Conservation (phyloP, 257 asterid species). For the Solanum pennellii region DNA sequence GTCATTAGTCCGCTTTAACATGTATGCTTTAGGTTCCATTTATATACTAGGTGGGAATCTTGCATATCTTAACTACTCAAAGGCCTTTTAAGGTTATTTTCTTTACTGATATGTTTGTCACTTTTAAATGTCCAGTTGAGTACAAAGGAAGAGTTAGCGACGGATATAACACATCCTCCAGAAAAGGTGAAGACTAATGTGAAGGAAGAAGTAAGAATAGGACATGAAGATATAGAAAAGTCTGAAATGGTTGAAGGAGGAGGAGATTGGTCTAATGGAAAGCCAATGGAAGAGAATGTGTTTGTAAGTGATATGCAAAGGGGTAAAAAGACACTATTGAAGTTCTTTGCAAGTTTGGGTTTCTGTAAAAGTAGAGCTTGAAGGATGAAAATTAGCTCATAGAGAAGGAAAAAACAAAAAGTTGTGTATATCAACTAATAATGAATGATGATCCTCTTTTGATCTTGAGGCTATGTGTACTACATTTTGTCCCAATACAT, state of each 20-base stretch:
- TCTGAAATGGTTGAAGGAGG: slow-evolving; percentile 2
- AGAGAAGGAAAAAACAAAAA: background rate
- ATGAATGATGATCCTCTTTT: background rate
- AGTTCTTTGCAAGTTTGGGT: slow-evolving; percentile 46
- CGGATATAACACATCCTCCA: background rate
- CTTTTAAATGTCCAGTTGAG: slow-evolving; percentile 10
- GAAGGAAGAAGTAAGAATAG: slow-evolving; percentile 4
- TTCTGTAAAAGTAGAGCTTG: slow-evolving; percentile 3
- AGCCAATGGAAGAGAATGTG: background rate
- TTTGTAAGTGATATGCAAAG: slow-evolving; percentile 29
- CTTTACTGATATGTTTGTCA: background rate
- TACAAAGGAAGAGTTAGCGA: slow-evolving; percentile 11
- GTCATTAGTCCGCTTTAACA: background rate
- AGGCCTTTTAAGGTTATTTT: background rate
- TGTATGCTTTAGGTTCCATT: background rate
- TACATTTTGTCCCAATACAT: background rate
- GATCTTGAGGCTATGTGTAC: background rate
- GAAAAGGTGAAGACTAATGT: slow-evolving; percentile 7
- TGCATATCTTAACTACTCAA: background rate
- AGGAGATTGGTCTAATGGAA: background rate
- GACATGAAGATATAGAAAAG: background rate
- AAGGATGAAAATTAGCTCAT: background rate
- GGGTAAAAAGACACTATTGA: slow-evolving; percentile 50
- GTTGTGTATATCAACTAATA: background rate
- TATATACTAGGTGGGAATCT: background rate